Evolutionary conservation across 2,329 filamentous ascomycete species (phyloP).

Genomic region (Aspergillus fischeri): DNA sequence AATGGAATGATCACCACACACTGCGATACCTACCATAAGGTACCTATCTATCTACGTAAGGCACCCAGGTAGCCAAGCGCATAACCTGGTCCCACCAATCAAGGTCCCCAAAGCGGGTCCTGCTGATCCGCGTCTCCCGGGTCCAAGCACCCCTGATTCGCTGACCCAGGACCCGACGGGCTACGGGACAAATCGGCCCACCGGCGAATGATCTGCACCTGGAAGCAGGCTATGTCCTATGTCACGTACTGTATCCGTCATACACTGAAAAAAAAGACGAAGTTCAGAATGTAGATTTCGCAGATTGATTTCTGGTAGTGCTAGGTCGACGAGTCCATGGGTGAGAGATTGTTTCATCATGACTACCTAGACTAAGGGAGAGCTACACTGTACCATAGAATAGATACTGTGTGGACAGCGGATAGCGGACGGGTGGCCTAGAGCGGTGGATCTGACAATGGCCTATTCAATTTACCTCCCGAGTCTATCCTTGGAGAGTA

Average conservation of each 20-base stretch:
- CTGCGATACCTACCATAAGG: too few relatives aligned
- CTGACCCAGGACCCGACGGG: background rate
- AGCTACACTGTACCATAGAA: background rate
- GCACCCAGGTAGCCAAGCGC: too few relatives aligned
- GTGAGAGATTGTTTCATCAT: background rate
- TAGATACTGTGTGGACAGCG: background rate
- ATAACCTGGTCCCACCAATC: background rate
- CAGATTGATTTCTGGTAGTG: background rate
- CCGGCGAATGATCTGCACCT: background rate
- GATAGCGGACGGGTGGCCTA: background rate
- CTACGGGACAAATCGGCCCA: background rate
- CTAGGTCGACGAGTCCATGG: background rate
- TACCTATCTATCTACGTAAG: background rate
- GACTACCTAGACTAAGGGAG: background rate
- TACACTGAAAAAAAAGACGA: background rate
- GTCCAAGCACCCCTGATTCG: background rate
- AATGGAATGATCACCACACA: background rate
- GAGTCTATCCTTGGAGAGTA: background rate
- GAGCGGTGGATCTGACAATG: too few relatives aligned
- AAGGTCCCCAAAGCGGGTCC: background rate
- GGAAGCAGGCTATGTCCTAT: background rate
- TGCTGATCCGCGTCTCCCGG: background rate
- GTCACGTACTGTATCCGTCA: background rate
- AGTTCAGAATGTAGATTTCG: too few relatives aligned
- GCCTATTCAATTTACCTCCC: too few relatives aligned